Conservation (phyloP, 2,329 filamentous ascomycete genomes). For the Microsporum ferrugineum region DNA sequence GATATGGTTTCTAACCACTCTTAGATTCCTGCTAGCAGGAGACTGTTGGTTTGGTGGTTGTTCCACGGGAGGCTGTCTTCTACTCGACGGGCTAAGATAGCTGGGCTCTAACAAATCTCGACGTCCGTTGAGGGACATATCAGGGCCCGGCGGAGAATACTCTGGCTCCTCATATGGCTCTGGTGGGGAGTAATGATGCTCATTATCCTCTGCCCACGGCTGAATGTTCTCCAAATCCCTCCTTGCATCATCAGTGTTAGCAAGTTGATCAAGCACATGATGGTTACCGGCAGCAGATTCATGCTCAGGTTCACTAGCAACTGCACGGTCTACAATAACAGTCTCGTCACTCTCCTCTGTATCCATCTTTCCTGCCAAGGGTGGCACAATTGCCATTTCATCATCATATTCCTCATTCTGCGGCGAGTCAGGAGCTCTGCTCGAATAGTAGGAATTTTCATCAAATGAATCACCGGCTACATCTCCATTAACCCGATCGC, state of each 20-base stretch:
- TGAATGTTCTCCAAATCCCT: conserved; percentile 21
- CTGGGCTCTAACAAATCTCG: conserved; percentile 17
- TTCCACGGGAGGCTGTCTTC: conserved; percentile 32
- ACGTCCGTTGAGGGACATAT: conserved; percentile 23
- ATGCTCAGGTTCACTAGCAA: neutral
- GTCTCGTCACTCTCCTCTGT: conserved; percentile 18
- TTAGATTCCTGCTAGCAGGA: conserved; percentile 39
- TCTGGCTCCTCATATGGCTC: conserved; percentile 36
- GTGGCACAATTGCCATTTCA: conserved; percentile 2
- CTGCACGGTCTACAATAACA: neutral
- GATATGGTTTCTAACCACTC: conserved; percentile 61
- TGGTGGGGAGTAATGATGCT: conserved; percentile 7
- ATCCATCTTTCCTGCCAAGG: conserved; percentile 19
- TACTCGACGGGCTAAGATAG: conserved; percentile 22
- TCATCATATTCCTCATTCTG: conserved; percentile 29
- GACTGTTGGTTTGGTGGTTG: conserved; percentile 25
- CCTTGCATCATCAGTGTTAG: conserved; percentile 26
- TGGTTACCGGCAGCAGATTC: conserved; percentile 15
- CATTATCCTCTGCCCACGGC: conserved; percentile 1
- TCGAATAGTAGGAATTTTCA: conserved; percentile 92
- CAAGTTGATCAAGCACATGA: conserved; percentile 25
- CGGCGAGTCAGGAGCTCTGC: conserved; percentile 69
- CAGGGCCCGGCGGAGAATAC: conserved; percentile 38
- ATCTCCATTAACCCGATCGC: conserved; percentile 45
- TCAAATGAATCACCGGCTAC: conserved; percentile 74